These are phyloP conservation scores for Phaseolus coccineus DNA, from an alignment of 331 rosid species.

Conservation along the genomic window DNA sequence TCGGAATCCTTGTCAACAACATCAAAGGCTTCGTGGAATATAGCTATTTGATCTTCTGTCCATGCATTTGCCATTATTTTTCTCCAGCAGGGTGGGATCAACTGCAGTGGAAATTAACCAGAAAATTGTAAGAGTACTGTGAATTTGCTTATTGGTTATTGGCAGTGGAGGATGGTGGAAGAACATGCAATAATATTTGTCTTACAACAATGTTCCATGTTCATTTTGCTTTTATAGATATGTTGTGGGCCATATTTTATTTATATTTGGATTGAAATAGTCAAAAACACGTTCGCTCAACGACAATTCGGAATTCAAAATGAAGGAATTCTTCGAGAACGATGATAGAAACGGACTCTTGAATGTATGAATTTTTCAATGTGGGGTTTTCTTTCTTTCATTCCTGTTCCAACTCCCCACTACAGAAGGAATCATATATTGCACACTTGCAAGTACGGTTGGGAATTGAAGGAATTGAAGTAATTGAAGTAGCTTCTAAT, in stretches of 20 bases:
- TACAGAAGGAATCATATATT: not conserved
- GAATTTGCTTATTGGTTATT: conserved; percentile 15
- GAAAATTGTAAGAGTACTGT: not conserved
- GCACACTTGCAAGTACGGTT: not conserved
- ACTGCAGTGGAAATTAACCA: conserved; percentile 33
- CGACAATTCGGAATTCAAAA: conserved; percentile 44
- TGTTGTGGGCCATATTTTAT: not conserved
- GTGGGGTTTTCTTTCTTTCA: not conserved
- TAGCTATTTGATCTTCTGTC: conserved; percentile 82
- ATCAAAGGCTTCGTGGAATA: conserved; percentile 80
- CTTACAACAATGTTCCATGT: not conserved
- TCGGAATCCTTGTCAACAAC: conserved; percentile 89
- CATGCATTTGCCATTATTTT: conserved; percentile 66
- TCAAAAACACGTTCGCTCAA: conserved; percentile 48
- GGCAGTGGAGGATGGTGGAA: conserved; percentile 22
- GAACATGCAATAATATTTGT: not conserved
- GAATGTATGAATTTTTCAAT: conserved; percentile 41
- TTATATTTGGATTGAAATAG: conserved; percentile 27
- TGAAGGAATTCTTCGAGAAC: conserved; percentile 46
- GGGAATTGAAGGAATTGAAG: no score
- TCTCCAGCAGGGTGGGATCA: not conserved
- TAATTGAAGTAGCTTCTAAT: not conserved
- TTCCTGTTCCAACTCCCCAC: conserved; percentile 5
- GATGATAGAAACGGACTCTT: conserved; percentile 19
- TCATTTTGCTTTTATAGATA: conserved; percentile 41